Base-by-base conservation (phyloP, 192 early-diverging fungal species). In the Coemansia sp. region DNA sequence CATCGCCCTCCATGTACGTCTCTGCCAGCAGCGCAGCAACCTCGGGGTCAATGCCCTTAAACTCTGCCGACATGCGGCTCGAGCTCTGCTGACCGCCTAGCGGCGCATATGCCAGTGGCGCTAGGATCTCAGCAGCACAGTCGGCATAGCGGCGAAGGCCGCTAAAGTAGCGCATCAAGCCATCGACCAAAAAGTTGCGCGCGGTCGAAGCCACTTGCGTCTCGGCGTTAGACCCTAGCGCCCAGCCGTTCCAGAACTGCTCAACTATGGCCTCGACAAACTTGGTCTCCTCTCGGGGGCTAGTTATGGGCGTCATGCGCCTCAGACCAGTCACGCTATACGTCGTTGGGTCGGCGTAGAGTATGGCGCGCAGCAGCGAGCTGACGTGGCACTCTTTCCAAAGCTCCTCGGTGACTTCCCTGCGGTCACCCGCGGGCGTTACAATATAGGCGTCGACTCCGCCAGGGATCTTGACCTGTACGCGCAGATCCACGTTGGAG, bases 391-490 rank as follows among this genome's bases (percentile, higher is more conserved):
- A 91, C 74, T 98, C 95, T 64, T 92, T 87, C 98, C 98, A 99
- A 61, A 96, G 87, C 8, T 87, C 87, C 2, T 89, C 73, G 8
- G 89, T 91, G 16, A 91, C 83, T 47, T 91, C 89, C 59, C 86
- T 86, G 61, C 91, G 88, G 71, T 99, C 96, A 37, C 97, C 97
- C 13, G 91, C 84, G 38, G 92, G 73, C 61, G 95, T 95, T 6
- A 99, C 90, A 12, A 88, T 86, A 61, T 97, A 97, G 58, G 90
- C 88, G 59, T 98, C 96, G 4, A 99, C 98, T 44, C 98, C 95
- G 61, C 98, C 98, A 11, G 98, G 98, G 71, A 98, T 98, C 63
- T 93, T 90, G 34, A 99, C 95, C 79, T 97, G 94, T n/a, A 99
- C 98, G 39, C 98, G 89, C 43, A 99, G 88, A 83, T 99, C 98